Evolutionary conservation across 352 stramenopile species (phyloP).

Genomic region (Globisporangium rhizosaccharum): DNA sequence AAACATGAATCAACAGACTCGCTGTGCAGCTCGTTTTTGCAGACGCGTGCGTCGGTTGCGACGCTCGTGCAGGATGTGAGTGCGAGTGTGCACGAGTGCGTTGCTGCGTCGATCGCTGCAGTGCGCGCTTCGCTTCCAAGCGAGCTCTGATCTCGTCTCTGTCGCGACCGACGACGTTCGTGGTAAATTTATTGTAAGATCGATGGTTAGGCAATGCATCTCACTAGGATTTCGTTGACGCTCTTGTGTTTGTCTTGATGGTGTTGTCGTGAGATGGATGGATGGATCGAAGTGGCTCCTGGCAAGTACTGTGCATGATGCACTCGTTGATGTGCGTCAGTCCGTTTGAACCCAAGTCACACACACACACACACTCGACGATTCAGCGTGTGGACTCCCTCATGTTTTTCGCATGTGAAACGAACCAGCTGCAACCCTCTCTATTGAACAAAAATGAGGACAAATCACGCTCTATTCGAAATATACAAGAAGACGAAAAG

Average conservation of each 20-base stretch:
- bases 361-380: no score
- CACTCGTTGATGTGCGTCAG: not conserved
- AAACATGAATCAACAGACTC: not conserved
- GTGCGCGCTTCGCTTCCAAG: conserved; percentile 8
- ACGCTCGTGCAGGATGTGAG: conserved; percentile 19
- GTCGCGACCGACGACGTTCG: not conserved
- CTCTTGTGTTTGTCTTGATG: not conserved
- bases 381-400: no score
- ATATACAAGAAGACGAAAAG: no score
- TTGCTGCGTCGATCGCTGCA: not conserved
- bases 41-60: conserved; percentile 31
- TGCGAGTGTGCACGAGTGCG: conserved; percentile 24
- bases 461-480: no score
- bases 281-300: not conserved
- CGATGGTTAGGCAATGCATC: conserved; percentile 1
- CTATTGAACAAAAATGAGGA: no score
- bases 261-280: no score
- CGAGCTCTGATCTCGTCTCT: conserved; percentile 4
- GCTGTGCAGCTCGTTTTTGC: conserved; percentile 31
- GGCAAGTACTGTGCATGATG: not conserved
- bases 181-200: conserved; percentile 15
- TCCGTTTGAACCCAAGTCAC: not conserved
- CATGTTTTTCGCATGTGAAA: no score
- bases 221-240: not conserved
- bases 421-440: no score